Evolutionary conservation across 1,284 basidiomycete species (phyloP).

Genomic region (Cyathus olla): DNA sequence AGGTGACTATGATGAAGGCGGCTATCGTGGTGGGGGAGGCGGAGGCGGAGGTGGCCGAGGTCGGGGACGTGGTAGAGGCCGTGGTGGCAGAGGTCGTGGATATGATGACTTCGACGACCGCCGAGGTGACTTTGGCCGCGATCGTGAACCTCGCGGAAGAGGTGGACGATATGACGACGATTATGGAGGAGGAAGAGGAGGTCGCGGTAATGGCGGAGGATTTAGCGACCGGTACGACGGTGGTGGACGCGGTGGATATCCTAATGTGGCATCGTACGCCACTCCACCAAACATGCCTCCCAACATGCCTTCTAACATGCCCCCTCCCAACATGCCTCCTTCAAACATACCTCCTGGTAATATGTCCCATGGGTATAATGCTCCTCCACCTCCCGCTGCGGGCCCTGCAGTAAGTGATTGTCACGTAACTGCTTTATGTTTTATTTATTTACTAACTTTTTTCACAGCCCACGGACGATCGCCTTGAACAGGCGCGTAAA

Average conservation of each 20-base stretch:
- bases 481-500: conserved; percentile 84
- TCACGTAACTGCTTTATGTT: neutral
- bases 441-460: neutral
- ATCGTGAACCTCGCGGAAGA: conserved; percentile 46
- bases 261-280: conserved; percentile 25
- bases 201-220: conserved; percentile 46
- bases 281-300: conserved; percentile 25
- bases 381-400: conserved; percentile 21
- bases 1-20: conserved; percentile 60
- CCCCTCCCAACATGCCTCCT: too few species aligned
- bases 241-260: conserved; percentile 31
- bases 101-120: conserved; percentile 49
- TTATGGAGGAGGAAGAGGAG: conserved; percentile 41
- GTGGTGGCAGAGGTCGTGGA: conserved; percentile 44
- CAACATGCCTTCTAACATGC: conserved; percentile 28
- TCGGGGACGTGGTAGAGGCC: conserved; percentile 43
- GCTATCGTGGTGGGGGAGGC: conserved; percentile 18
- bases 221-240: conserved; percentile 2
- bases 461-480: conserved; percentile 61
- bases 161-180: conserved; percentile 55
- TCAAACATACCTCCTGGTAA: too few species aligned
- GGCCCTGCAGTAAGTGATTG: too few species aligned
- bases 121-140: conserved; percentile 53
- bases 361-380: too few species aligned
- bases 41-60: conserved; percentile 52